Evolutionary conservation across 345 rosid genomes (phyloP).

Genomic region (Raphanus raphanistrum): DNA sequence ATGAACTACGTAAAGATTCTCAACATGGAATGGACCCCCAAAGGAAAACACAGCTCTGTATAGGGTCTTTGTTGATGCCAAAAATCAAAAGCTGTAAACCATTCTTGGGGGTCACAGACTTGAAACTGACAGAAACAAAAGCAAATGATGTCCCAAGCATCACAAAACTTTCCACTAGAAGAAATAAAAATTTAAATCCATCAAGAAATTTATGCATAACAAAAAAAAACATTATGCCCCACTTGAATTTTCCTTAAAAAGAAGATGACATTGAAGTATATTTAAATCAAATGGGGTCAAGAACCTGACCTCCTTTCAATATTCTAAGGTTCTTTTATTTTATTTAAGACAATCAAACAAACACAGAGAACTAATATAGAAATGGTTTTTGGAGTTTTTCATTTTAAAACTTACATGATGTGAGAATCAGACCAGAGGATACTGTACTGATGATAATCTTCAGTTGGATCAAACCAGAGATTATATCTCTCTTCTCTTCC

Average conservation of each 20-base stretch:
- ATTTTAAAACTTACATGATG: conserved; percentile 61
- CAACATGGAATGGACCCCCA: conserved; percentile 34
- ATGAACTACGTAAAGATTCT: conserved; percentile 34
- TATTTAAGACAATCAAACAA: not conserved
- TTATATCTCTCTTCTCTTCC: conserved; percentile 96
- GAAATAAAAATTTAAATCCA: conserved; percentile 9
- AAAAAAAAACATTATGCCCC: conserved; percentile 27
- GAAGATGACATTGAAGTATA: conserved; percentile 8
- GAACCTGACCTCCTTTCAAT: conserved; percentile 13
- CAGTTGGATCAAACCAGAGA: conserved; percentile 98
- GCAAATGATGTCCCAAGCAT: conserved; percentile 37
- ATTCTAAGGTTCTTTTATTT: not conserved
- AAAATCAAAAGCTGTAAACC: conserved; percentile 34
- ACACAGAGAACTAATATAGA: not conserved
- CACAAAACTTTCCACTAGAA: conserved; percentile 34
- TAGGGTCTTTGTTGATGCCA: conserved; percentile 28
- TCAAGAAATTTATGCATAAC: conserved; percentile 16
- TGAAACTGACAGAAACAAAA: conserved; percentile 35
- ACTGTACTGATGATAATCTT: conserved; percentile 88
- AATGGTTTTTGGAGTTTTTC: not conserved
- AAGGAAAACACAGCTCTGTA: conserved; percentile 7
- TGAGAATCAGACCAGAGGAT: conserved; percentile 91
- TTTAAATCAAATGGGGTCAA: conserved; percentile 25
- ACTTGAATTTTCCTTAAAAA: conserved; percentile 32
- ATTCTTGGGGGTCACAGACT: conserved; percentile 31